Evolutionary conservation across 305 asterid species (phyloP), one percentile per base, ranked within the genome.

Genomic region (Andrographis paniculata): DNA sequence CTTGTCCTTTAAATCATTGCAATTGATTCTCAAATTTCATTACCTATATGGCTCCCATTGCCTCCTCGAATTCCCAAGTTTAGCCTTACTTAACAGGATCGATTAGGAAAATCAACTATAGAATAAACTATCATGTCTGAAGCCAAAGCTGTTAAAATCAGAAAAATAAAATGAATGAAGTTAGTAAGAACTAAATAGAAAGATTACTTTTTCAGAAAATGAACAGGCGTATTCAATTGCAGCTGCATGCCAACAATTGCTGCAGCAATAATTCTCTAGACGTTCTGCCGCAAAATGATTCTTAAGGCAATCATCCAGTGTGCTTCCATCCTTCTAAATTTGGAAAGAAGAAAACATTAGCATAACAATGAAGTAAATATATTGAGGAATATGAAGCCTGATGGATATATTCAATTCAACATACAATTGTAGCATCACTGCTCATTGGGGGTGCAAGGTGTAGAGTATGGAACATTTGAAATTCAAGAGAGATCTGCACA

Each of bases 241-340:
- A 51, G 82, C 88, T 51, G 35, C 66, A 77, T 89, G 98, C 96
- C 98, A 89, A 69, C 95, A 89, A 55, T 76, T 80, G 70, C 68
- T 74, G 71, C 98, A 89, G 70, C 63, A 64, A 63, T 89, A 85
- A 61, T 78, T 73, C 55, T 82, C 85, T 12, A 85, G 61, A 54
- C 60, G 72, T 66, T 89, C 96, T 0, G 87, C 87, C 19, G 50
- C 66, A 60, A 85, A 80, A 66, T 71, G 85, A 42, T 55, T 70
- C 68, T 64, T 68, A 21, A 89, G 67, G 72, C 98, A 89, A 68
- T 73, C 79, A 62, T 66, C 84, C 68, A 85, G 60, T 16, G 82
- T 63, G 77, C 96, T 74, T 59, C 84, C 84, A 23, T 65, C 63
- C 64, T 74, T 66, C 98, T 89, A 54, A 43, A 53, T 56, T 42